Evolutionary conservation across 495 filamentous ascomycete species (phyloP), one percentile per base, ranked within the genome.

Genomic region (Penicillium diatomitis): DNA sequence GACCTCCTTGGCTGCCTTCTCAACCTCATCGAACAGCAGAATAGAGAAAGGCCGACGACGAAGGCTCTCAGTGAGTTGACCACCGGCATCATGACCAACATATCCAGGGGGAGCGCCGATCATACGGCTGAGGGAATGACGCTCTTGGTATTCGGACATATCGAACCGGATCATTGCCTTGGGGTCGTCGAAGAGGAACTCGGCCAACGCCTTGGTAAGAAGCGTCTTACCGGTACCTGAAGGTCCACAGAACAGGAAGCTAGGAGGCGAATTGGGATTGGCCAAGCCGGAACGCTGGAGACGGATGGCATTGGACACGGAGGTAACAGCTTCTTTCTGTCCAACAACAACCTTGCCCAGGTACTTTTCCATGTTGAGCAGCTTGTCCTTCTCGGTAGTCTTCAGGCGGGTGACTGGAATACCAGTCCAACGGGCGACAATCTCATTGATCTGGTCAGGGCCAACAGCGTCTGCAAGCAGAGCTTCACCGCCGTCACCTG

Each of bases 91-190:
- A 63, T 98, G 89, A 29, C 92, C 92, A 49, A 98, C 89, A 58
- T 98, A 98, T 55, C 92, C 92, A 6, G 92, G 92, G 9, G 92
- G 92, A 6, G 92, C 91, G 60, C 92, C 92, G 56, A 98, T 98
- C 86, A 98, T 95, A 50, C 92, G 85, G 58, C 87, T 94, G 28
- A 98, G 81, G 1, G 90, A 88, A 68, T 98, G 92, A 7, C 90
- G 86, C 68, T 98, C 92, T 68, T 97, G 94, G 68, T 98, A 98
- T 65, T 98, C 92, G 6, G 92, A 97, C 92, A 98, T 98, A 68
- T 98, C 92, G 73, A 98, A 90, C 10, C 92, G 87, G 61, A 98
- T 95, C 92, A 98, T 98, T 11, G 90, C 72, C 75, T 96, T 96
- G 10, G 92, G 76, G 59, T 98, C 92, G 62, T 98, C 92, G 69